Evolutionary conservation across 2,329 filamentous ascomycete species (phyloP).

Genomic region (Erysiphe pulchra): DNA sequence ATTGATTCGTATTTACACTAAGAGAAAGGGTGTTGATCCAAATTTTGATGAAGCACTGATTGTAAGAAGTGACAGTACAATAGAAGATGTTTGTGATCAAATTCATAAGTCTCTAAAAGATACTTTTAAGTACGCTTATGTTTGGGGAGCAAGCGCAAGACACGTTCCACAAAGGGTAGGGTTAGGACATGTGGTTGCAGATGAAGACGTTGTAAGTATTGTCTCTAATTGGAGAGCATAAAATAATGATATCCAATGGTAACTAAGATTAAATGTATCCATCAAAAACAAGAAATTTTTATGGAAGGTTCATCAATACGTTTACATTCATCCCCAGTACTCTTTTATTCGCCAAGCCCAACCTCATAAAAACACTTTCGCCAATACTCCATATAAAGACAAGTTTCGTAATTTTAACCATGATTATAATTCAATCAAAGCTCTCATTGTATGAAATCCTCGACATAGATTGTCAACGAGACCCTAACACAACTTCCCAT

Average conservation of each 20-base stretch:
- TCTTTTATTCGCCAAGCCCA: neutral
- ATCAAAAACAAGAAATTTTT: neutral
- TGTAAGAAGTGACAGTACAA: constrained; percentile 62
- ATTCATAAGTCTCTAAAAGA: constrained; percentile 90
- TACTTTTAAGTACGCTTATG: constrained; percentile 93
- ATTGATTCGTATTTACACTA: constrained; percentile 84
- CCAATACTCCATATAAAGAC: no score
- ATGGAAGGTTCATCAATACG: neutral
- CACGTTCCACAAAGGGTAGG: constrained; percentile 90
- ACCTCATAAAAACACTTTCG: no score
- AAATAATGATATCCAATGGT: neutral
- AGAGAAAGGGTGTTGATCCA: constrained; percentile 77
- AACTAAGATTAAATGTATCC: no score
- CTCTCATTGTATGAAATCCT: no score
- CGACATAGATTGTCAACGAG: no score
- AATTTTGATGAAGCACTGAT: constrained; percentile 82
- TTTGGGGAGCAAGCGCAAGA: constrained; percentile 89
- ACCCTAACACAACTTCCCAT: no score
- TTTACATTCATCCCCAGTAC: neutral
- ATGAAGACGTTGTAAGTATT: constrained; percentile 45
- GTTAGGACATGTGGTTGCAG: constrained; percentile 49
- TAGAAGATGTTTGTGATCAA: constrained; percentile 92
- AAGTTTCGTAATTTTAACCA: no score
- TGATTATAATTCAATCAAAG: no score
- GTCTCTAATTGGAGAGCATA: constrained; percentile 37